phyloP scores from a whole-genome alignment of 179 eudicot genomes.

The Vitellaria paradoxa region DNA sequence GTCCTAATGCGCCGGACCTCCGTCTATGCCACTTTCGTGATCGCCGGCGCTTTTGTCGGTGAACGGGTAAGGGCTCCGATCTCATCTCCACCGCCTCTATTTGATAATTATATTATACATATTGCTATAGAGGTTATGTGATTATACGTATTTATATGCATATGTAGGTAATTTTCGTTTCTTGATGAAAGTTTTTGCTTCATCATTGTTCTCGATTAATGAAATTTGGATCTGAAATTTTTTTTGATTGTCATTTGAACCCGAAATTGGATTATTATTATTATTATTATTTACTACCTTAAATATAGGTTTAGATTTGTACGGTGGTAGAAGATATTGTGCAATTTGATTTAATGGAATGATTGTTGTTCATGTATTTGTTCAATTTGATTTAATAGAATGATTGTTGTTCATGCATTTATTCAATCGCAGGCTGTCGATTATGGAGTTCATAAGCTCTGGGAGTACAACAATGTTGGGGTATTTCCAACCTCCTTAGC shows the following conservation, averaged over 20 bases:
- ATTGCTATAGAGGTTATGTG: background rate
- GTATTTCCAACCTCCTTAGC: constrained; percentile 30
- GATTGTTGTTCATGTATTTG: background rate
- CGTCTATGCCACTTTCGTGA: constrained; percentile 83
- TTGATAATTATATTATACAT: background rate
- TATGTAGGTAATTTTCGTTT: too few relatives aligned
- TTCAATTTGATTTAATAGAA: constrained; percentile 1
- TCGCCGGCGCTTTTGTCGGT: constrained; percentile 78
- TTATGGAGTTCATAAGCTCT: constrained; percentile 68
- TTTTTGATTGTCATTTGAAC: background rate
- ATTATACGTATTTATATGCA: background rate
- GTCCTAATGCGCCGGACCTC: constrained; percentile 79
- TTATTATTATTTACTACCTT: background rate
- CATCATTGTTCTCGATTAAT: background rate
- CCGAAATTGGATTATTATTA: too few relatives aligned
- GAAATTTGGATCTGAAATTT: background rate
- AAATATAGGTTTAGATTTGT: background rate
- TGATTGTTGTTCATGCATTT: background rate
- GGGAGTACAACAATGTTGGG: constrained; percentile 86
- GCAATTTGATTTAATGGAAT: background rate
- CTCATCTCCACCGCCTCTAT: background rate
- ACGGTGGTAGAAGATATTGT: background rate
- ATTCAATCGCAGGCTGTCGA: constrained; percentile 60
- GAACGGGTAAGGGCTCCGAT: constrained; percentile 50
- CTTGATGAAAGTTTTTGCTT: too few relatives aligned